Evolutionary conservation across 768 basidiomycete species (phyloP), one percentile per base, ranked within the genome.

Genomic region (Naganishia randhawae): DNA sequence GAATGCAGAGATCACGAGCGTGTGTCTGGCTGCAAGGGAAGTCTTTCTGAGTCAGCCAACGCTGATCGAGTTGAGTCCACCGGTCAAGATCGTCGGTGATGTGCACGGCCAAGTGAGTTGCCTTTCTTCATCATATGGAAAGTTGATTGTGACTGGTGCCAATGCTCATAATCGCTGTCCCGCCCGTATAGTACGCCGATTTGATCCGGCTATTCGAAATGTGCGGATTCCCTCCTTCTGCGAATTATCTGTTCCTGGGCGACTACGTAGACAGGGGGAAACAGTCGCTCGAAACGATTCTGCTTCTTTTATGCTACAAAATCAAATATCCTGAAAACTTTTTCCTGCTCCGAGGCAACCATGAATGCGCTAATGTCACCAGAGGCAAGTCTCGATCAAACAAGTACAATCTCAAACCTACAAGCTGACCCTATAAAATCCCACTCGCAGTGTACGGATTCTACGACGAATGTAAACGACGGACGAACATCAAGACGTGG

Each of bases 261-360:
- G 96, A 99, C 82, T 99, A 99, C 76, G 96, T 99, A 76, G 96
- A 99, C 82, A 85, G 96, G 71, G 96, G 96, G 33, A 98, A 98
- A 82, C 95, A 98, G 82, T 93, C 91, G 75, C 86, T 99, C 69
- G 96, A 99, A 81, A 98, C 96, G 17, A 98, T 99, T 77, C 86
- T 98, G 29, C 86, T 99, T 55, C 84, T 99, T 45, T 84, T 98
- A 48, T 98, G 96, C 81, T 98, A 97, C 87, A 99, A 99, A 85
- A 91, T 99, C 84, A 98, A 98, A 81, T 99, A 94, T 81, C 96
- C 96, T 9, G 96, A 99, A 83, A 98, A 98, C 83, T 98, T 99
- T 83, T 98, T 98, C 84, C 84, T 99, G 42, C 82, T 99, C 63
- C 86, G 96, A 76, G 96, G 96, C 50, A 99, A 99, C 80, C 96